Conservation (phyloP, 2,329 filamentous ascomycete species). For the Grosmannia penicillata region DNA sequence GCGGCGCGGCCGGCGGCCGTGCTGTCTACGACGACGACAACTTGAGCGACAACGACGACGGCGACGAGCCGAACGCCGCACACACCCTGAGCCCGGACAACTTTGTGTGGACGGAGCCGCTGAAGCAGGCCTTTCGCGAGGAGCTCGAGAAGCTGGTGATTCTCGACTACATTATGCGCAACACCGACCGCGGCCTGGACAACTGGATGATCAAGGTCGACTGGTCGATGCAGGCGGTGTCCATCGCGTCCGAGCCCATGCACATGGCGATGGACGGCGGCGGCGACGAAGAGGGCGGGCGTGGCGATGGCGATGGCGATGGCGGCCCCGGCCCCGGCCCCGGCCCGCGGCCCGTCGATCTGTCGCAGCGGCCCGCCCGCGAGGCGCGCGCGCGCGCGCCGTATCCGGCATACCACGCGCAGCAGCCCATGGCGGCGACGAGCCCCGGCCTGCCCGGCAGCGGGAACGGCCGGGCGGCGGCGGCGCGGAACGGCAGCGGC, state of each 20-base stretch:
- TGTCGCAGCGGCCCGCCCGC: conserved; percentile 25
- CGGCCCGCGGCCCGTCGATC: conserved; percentile 47
- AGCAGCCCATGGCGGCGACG: conserved; percentile 75
- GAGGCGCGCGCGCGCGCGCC: conserved; percentile 29
- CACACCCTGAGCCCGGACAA: conserved; percentile 29
- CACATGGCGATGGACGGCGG: conserved; percentile 47
- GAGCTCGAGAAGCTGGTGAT: conserved; percentile 96
- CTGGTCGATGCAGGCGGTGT: conserved; percentile 66
- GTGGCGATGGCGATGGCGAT: conserved; percentile 20
- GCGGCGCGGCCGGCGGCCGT: not conserved
- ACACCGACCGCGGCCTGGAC: conserved; percentile 89
- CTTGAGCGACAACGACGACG: conserved; percentile 14
- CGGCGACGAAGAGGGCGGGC: conserved; percentile 23
- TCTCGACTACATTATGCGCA: conserved; percentile 97
- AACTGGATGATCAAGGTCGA: conserved; percentile 99
- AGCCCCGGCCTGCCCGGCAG: conserved; percentile 18
- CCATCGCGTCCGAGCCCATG: conserved; percentile 69
- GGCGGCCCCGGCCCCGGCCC: conserved; percentile 27
- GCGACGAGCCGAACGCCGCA: conserved; percentile 15
- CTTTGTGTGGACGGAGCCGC: conserved; percentile 73
- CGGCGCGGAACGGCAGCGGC: no score
- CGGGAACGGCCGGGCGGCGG: no score
- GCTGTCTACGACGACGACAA: conserved; percentile 10
- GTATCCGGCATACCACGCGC: conserved; percentile 53
- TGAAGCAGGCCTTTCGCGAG: conserved; percentile 88